phyloP scores from a whole-genome alignment of 345 rosid genomes.

The Moricandia arvensis region DNA sequence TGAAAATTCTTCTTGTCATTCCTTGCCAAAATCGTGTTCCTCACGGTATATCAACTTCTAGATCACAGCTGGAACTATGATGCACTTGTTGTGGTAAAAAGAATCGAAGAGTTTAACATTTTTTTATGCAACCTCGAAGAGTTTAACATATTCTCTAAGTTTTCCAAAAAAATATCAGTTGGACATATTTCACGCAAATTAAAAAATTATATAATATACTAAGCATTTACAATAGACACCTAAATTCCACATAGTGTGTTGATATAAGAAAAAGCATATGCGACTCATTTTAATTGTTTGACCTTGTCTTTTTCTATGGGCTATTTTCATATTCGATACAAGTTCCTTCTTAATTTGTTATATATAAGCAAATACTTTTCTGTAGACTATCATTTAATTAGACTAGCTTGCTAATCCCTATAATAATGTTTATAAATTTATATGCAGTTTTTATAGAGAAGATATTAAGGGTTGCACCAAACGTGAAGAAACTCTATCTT shows the following conservation, averaged over 20 bases:
- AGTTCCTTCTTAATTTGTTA: neutral
- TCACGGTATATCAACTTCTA: too few relatives aligned
- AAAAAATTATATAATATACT: too few relatives aligned
- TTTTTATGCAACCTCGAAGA: neutral
- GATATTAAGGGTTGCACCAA: conserved; percentile 72
- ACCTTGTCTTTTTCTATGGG: neutral
- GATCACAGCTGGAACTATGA: too few relatives aligned
- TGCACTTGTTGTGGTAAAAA: too few relatives aligned
- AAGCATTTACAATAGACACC: too few relatives aligned
- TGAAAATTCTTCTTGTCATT: too few relatives aligned
- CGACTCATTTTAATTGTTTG: neutral
- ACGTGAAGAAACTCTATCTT: conserved; percentile 76
- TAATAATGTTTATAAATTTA: neutral
- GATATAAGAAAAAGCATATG: neutral
- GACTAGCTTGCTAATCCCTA: neutral
- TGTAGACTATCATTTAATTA: neutral
- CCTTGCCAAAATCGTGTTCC: too few relatives aligned
- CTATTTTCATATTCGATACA: neutral
- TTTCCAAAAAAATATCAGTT: too few relatives aligned
- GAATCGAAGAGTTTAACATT: too few relatives aligned
- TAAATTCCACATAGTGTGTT: neutral
- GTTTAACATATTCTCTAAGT: too few relatives aligned
- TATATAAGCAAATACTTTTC: neutral
- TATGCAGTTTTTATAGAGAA: conserved; percentile 79
- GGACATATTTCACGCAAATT: too few relatives aligned